phyloP scores from a whole-genome alignment of 495 filamentous ascomycete species.

The Neurospora intermedia region DNA sequence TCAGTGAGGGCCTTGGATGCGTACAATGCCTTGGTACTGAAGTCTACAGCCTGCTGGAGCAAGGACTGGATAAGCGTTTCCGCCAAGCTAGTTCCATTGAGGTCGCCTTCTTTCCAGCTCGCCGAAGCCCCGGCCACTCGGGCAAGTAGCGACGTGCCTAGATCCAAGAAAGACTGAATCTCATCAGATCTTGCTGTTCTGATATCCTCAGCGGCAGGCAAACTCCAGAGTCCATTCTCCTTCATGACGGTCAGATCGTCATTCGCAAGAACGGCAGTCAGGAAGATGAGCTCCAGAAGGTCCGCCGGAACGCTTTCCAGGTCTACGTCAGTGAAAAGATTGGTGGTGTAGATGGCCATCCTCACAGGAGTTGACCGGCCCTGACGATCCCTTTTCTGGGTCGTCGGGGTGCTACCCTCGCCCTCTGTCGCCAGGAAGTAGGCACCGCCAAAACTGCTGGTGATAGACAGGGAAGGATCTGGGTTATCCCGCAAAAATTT shows the following conservation, averaged over 20 bases:
- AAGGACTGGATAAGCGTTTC: conserved; percentile 28
- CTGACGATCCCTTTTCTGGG: conserved; percentile 43
- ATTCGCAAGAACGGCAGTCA: conserved; percentile 30
- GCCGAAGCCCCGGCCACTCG: conserved; percentile 28
- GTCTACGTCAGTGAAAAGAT: conserved; percentile 35
- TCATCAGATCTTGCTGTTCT: conserved; percentile 34
- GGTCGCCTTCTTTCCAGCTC: conserved; percentile 21
- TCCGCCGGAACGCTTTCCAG: conserved; percentile 24
- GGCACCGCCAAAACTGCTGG: conserved; percentile 57
- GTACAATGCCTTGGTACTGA: conserved; percentile 35
- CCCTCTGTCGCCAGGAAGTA: conserved; percentile 49
- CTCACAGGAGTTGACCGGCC: conserved; percentile 64
- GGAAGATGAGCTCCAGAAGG: conserved; percentile 26
- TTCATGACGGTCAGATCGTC: conserved; percentile 33
- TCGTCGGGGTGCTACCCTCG: conserved; percentile 14
- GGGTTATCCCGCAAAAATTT: conserved; percentile 49
- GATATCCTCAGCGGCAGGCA: conserved; percentile 28
- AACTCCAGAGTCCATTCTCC: conserved; percentile 26
- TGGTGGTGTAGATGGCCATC: conserved; percentile 55
- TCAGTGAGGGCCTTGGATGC: conserved; percentile 34
- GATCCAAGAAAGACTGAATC: conserved; percentile 48
- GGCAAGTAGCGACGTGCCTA: conserved; percentile 44
- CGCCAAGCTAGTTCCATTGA: conserved; percentile 16
- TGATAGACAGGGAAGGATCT: conserved; percentile 55
- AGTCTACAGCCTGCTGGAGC: conserved; percentile 19